These are phyloP conservation scores for Verbascum thapsus DNA, from an alignment of 257 asterid species.

Conservation along the genomic window DNA sequence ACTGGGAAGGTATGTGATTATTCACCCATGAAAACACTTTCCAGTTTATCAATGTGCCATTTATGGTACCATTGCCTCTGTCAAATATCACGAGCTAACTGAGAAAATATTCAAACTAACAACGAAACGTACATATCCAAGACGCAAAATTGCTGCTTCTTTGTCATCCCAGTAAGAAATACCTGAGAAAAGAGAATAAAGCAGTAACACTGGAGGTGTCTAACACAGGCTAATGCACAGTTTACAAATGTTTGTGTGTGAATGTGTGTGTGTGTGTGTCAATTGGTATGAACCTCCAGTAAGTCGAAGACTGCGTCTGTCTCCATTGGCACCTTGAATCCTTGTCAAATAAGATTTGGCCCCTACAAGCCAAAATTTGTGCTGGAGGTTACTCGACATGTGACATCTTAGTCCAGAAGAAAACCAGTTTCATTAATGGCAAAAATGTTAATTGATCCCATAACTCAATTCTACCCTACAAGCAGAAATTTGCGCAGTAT, in stretches of 20 bases:
- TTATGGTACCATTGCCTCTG: not conserved
- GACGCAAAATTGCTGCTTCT: conserved; percentile 71
- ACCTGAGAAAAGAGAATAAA: conserved; percentile 46
- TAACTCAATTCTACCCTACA: no score
- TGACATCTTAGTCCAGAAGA: conserved; percentile 8
- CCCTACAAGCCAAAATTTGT: conserved; percentile 41
- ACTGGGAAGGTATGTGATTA: not conserved
- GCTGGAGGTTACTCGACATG: conserved; percentile 6
- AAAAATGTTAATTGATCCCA: no score
- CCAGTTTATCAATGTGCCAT: not conserved
- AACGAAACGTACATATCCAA: conserved; percentile 67
- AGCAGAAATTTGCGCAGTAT: no score
- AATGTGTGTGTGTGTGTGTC: not conserved
- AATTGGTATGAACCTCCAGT: conserved; percentile 34
- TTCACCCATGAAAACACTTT: conserved; percentile 13
- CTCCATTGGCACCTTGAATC: conserved; percentile 39
- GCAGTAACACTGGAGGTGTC: not conserved
- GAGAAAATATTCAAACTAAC: conserved; percentile 24
- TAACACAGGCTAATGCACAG: conserved; percentile 18
- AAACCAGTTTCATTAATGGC: not conserved
- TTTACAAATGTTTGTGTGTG: not conserved
- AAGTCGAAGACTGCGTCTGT: conserved; percentile 36
- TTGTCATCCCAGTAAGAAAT: conserved; percentile 64
- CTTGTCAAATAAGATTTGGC: conserved; percentile 52
- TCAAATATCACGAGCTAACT: conserved; percentile 21